Evolutionary conservation across 495 filamentous ascomycete genomes (phyloP).

Genomic region (Amphirosellinia nigrospora): DNA sequence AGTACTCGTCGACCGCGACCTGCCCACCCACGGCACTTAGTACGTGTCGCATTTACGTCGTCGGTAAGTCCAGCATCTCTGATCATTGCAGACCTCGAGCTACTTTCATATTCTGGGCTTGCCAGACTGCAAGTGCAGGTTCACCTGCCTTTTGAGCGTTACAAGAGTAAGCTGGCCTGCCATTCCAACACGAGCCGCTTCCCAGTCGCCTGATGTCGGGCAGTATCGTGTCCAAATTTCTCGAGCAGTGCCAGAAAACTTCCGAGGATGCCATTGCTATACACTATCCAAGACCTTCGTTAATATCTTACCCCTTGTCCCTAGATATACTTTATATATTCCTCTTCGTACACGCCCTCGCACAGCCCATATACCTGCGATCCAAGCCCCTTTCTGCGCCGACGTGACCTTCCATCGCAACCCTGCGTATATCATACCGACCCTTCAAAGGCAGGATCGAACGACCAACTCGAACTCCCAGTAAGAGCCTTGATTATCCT

Average conservation of each 20-base stretch:
- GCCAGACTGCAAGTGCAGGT: background rate
- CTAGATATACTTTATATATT: slow-evolving; percentile 4
- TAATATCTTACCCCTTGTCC: background rate
- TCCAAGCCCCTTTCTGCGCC: background rate
- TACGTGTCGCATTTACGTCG: background rate
- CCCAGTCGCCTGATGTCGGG: background rate
- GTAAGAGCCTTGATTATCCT: background rate
- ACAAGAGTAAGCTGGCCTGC: background rate
- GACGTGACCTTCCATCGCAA: slow-evolving; percentile 2
- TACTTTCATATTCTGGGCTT: background rate
- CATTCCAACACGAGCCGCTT: background rate
- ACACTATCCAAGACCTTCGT: background rate
- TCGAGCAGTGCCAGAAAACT: background rate
- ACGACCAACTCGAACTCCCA: background rate
- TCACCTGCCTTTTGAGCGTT: background rate
- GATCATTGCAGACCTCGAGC: background rate
- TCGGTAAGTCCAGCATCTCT: background rate
- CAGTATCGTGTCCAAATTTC: background rate
- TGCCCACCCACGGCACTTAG: background rate
- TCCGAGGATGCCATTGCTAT: background rate
- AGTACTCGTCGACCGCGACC: slow-evolving; percentile 13
- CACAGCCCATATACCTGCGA: background rate
- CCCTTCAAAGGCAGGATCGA: background rate
- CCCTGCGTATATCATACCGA: background rate
- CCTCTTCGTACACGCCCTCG: background rate